Percentiles rank a stretch among this genome's conserved stretches.
Evolutionary conservation across 2,329 filamentous ascomycete genomes (phyloP).

Genomic region (Venturia oleaginea): DNA sequence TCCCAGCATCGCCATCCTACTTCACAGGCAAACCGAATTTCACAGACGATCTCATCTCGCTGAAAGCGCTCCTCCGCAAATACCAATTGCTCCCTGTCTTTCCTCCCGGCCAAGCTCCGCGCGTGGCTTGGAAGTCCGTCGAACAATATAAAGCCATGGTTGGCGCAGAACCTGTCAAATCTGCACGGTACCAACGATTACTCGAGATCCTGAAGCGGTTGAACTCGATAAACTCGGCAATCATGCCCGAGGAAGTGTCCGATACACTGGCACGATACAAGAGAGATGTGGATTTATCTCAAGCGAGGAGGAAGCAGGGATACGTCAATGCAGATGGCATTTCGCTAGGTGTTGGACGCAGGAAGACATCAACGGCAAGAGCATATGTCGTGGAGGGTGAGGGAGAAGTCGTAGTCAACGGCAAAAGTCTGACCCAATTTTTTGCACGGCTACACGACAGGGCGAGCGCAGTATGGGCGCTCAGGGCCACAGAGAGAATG

Average conservation of each 20-base stretch:
- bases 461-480: conserved; percentile 85
- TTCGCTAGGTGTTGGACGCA: conserved; percentile 69
- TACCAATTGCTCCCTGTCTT: conserved; percentile 66
- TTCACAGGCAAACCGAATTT: conserved; percentile 81
- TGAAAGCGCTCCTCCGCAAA: conserved; percentile 63
- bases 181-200: conserved; percentile 68
- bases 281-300: conserved; percentile 62
- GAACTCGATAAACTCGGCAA: conserved; percentile 71
- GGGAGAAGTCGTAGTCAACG: conserved; percentile 84
- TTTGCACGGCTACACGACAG: conserved; percentile 89
- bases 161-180: conserved; percentile 38
- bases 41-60: conserved; percentile 70
- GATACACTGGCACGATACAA: conserved; percentile 60
- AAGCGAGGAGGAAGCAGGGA: conserved; percentile 53
- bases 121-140: conserved; percentile 70
- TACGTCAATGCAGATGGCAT: conserved; percentile 68
- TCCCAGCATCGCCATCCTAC: conserved; percentile 86
- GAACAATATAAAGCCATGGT: conserved; percentile 57
- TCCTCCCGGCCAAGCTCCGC: conserved; percentile 55
- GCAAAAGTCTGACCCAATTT: conserved; percentile 68
- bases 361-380: conserved; percentile 78
- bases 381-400: conserved; percentile 89
- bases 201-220: conserved; percentile 67
- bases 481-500: conserved; percentile 71
- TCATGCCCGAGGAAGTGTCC: conserved; percentile 63